These are phyloP conservation scores for Coffea canephora DNA, from an alignment of 257 asterid genomes.

Conservation along the genomic window DNA sequence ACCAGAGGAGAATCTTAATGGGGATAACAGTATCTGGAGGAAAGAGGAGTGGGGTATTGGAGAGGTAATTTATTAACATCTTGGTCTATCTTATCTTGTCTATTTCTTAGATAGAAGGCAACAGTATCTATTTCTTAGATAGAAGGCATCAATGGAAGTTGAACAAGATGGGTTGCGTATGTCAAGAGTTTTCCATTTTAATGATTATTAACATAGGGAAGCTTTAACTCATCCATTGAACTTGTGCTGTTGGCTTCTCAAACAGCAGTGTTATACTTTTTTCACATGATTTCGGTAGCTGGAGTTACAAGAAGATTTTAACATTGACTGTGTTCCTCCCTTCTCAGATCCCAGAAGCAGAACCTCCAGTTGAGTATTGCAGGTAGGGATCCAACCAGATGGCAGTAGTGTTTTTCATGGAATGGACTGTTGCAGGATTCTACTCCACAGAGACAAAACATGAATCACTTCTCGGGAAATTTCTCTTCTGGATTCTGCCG, in stretches of 20 bases:
- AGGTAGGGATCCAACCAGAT: background rate
- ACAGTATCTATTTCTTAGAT: background rate
- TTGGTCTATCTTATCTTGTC: background rate
- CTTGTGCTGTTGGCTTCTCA: background rate
- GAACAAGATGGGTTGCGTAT: background rate
- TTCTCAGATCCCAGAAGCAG: constrained; percentile 29
- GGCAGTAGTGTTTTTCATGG: background rate
- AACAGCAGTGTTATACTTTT: background rate
- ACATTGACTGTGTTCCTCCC: background rate
- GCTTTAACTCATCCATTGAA: background rate
- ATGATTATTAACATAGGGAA: background rate
- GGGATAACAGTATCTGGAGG: constrained; percentile 61
- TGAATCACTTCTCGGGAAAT: background rate
- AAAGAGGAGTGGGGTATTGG: constrained; percentile 60
- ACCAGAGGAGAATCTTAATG: constrained; percentile 28
- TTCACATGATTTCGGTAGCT: background rate
- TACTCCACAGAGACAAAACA: background rate
- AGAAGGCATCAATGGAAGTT: background rate
- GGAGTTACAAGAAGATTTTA: background rate
- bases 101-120: background rate
- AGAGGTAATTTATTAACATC: constrained; percentile 46
- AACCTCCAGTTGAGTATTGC: constrained; percentile 18
- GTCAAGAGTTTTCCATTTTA: background rate
- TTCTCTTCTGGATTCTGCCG: background rate
- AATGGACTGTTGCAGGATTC: background rate